Evolutionary conservation across 2,329 filamentous ascomycete species (phyloP), one percentile per base, ranked within the genome.

Genomic region (Trichoderma lentiforme): DNA sequence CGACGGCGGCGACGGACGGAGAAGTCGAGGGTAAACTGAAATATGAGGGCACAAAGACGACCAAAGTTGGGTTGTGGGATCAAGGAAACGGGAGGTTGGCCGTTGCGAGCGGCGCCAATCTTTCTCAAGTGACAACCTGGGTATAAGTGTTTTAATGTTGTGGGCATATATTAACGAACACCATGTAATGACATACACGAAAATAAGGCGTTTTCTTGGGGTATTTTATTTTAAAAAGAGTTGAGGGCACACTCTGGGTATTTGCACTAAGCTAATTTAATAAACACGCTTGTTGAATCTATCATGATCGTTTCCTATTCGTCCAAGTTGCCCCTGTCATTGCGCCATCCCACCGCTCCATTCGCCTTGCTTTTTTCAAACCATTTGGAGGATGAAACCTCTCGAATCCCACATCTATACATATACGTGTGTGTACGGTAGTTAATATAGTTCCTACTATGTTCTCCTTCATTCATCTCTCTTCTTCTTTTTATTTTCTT

Each of bases 291-390:
- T 51, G 32, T 67, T 67, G 28, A 21, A 24, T 36, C 64, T 47
- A 43, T 68, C 53, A n/a, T 57, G 24, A 68, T 47, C 26, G 21
- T 43, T 30, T 68, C 51, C 21, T 67, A 68, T 58, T 30, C 34
- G 24, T 30, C 24, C 24, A 43, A 21, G 53, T 60, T 36, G 34
- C 65, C 64, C 47, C 32, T 56, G 47, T 43, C 24, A 69, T 69
- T 69, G 66, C 66, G 57, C 66, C 66, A 69, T 69, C 66, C 53
- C 28, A 26, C 57, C 34, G 28, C n/a, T 69, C 51, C 21, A 57
- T 67, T 67, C 64, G 64, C 51, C 32, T 57, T 67, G 64, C 32
- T 51, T 61, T 24, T 30, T 21, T 9, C 28, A 24, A 60, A 9
- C n/a, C 53, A 57, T 57, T 56, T 14, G 6, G 28, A 6, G 26